Conservation (phyloP, 1,139 yeast genomes). For the Yamadazyma songkhlaensis region DNA sequence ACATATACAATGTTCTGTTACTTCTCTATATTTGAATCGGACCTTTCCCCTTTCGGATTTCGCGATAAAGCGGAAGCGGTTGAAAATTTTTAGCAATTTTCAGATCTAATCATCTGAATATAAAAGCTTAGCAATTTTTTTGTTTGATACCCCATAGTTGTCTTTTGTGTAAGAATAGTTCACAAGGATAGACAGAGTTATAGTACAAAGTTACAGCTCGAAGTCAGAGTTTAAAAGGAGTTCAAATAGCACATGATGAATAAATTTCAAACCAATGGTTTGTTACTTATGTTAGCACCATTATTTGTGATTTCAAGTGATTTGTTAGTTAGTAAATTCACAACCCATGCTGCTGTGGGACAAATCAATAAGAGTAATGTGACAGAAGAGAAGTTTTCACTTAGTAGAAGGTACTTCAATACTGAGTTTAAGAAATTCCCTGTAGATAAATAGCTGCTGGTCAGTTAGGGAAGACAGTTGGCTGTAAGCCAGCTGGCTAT, state of each 20-base stretch:
- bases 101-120: conserved; percentile 1
- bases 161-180: too few species aligned
- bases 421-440: conserved; percentile 15
- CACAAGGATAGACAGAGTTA: too few species aligned
- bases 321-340: conserved; percentile 20
- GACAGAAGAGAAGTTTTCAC: conserved; percentile 1
- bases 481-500: too few species aligned
- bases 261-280: conserved; percentile 16
- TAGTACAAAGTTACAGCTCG: too few species aligned
- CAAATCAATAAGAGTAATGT: conserved; percentile 12
- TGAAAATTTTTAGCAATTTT: conserved; percentile 2
- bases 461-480: too few species aligned
- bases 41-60: not conserved
- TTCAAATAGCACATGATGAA: not conserved
- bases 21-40: not conserved
- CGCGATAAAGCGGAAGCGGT: conserved; percentile 1
- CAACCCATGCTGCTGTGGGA: conserved; percentile 18
- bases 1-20: not conserved
- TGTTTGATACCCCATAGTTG: too few species aligned
- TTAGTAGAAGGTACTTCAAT: conserved; percentile 13
- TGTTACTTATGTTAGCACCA: conserved; percentile 24
- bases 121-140: too few species aligned
- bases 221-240: too few species aligned
- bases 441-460: conserved; percentile 2
- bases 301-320: conserved; percentile 24